Evolutionary conservation across 495 filamentous ascomycete species (phyloP), one percentile per base, ranked within the genome.

Genomic region (Podospora australis): DNA sequence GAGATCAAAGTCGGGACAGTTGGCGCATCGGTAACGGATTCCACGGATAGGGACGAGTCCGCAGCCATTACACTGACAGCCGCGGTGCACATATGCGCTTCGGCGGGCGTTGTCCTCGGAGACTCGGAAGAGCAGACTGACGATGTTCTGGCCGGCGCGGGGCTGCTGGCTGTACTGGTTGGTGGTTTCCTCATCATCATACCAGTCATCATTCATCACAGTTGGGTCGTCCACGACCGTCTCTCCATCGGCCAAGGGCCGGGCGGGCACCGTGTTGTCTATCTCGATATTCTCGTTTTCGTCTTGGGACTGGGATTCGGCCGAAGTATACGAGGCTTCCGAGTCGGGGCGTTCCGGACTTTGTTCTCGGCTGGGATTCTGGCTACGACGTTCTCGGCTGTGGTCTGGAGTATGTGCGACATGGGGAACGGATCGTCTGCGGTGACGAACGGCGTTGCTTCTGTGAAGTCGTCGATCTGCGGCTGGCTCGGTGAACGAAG

Each of bases 41-140:
- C 92, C 92, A 36, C 88, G 84, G 36, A 98, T 96, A 6, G 92
- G 92, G 48, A 85, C 77, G 47, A 81, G 77, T 26, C 82, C 82
- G 55, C 92, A 98, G 48, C 78, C 81, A 65, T 96, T 94, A 66
- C 92, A 99, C 25, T 79, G 83, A 43, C 94, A 88, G n/a, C 94
- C 90, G 2, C 92, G 84, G 61, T 99, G 92, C 22, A 95, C 85
- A 60, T 91, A 95, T 13, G 88, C 87, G 61, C 94, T 90, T 41
- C 83, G 75, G 39, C 78, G 75, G 3, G 87, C 83, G 48, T 90
- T 86, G 51, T 95, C 85, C 58, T 88, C 85, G 0, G 85, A 87
- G n/a, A 90, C 86, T 29, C 83, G 77, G 59, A 86, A 90, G 3
- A 88, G 72, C 2, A 90, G 62, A 42, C 77, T 83, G 22, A 88